Conservation (phyloP, 73 alveolate genomes). For the Tetrahymena borealis region DNA sequence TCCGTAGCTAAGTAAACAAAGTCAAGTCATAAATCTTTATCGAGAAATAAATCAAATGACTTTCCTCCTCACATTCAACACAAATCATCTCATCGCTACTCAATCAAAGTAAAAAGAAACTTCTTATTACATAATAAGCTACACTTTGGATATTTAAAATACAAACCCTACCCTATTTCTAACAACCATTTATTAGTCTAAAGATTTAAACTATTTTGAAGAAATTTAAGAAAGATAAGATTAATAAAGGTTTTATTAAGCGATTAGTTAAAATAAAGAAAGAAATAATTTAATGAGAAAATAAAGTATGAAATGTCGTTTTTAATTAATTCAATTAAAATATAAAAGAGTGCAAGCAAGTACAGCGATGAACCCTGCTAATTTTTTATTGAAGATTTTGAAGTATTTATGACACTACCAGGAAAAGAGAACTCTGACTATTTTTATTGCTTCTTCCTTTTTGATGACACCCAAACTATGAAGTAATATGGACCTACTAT, state of each 20-base stretch:
- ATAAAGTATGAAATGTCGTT: too few species aligned
- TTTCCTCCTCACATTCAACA: background rate
- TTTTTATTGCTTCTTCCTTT: background rate
- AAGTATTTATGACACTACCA: background rate
- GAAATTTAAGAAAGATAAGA: too few species aligned
- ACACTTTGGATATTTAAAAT: too few species aligned
- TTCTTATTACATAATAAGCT: too few species aligned
- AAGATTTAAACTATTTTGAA: too few species aligned
- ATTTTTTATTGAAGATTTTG: background rate
- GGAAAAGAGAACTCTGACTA: background rate
- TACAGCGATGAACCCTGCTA: background rate
- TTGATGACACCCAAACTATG: background rate
- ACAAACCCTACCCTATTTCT: too few species aligned
- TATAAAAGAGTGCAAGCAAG: background rate
- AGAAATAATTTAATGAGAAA: too few species aligned
- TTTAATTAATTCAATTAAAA: background rate
- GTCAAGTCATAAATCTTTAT: background rate
- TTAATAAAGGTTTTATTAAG: too few species aligned
- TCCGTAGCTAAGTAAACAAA: background rate
- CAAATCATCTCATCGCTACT: background rate
- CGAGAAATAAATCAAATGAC: background rate
- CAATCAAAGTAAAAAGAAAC: background rate
- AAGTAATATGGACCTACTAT: background rate
- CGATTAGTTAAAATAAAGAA: too few species aligned
- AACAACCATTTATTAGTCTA: too few species aligned